Conservation (phyloP, 768 basidiomycete genomes). For the Termitomyces sp. region DNA sequence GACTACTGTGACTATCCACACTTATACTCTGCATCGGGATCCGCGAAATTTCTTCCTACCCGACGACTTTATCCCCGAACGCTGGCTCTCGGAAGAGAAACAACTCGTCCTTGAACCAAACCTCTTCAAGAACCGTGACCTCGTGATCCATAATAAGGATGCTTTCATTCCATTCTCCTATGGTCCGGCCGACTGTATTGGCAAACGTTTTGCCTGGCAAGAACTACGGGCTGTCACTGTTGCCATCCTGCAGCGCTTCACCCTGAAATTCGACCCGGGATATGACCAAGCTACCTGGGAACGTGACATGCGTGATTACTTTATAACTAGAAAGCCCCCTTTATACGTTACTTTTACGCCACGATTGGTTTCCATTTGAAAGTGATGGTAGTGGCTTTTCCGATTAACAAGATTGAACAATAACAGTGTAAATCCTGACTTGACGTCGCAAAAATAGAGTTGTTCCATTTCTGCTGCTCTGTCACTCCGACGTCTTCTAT, state of each 20-base stretch:
- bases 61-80: slow-evolving; percentile 32
- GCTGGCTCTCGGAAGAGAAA: slow-evolving; percentile 26
- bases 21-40: slow-evolving; percentile 32
- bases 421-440: no score
- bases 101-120: slow-evolving; percentile 14
- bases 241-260: slow-evolving; percentile 24
- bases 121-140: slow-evolving; percentile 9
- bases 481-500: no score
- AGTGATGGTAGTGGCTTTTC: neutral
- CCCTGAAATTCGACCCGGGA: slow-evolving; percentile 21
- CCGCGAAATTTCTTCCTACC: slow-evolving; percentile 31
- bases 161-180: slow-evolving; percentile 35
- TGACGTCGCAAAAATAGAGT: no score
- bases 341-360: neutral
- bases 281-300: slow-evolving; percentile 24
- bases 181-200: slow-evolving; percentile 49
- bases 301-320: slow-evolving; percentile 22
- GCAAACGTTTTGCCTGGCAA: slow-evolving; percentile 30
- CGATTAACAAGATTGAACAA: neutral
- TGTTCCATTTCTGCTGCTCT: no score
- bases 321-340: slow-evolving; percentile 14
- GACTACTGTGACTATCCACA: slow-evolving; percentile 30
- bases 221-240: slow-evolving; percentile 28
- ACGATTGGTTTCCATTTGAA: neutral
- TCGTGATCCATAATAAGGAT: slow-evolving; percentile 16